phyloP scores from a whole-genome alignment of 768 basidiomycete genomes.

The Boletus rubropictus region DNA sequence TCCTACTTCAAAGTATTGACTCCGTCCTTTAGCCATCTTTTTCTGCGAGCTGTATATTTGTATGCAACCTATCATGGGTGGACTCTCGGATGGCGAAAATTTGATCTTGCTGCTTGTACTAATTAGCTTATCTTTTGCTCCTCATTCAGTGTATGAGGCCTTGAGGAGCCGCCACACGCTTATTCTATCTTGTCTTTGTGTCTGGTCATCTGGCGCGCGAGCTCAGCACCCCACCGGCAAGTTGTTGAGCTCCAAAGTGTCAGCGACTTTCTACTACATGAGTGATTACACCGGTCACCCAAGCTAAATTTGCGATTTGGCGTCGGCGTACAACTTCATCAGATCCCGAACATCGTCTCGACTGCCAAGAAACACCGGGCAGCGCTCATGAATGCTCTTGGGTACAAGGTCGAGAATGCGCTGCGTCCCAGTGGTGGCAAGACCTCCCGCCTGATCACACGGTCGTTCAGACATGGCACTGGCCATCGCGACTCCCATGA shows the following conservation, averaged over 20 bases:
- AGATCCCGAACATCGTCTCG: conserved; percentile 90
- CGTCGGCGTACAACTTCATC: conserved; percentile 69
- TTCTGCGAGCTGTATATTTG: background rate
- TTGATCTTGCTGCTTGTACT: conserved; percentile 15
- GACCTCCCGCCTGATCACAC: conserved; percentile 73
- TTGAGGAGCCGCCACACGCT: background rate
- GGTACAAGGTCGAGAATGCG: conserved; percentile 91
- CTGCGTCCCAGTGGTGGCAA: conserved; percentile 92
- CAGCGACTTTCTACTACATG: conserved; percentile 1
- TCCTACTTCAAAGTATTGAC: background rate
- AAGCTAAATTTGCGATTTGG: conserved; percentile 11
- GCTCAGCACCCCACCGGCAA: too few relatives aligned
- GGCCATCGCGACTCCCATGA: background rate
- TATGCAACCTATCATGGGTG: background rate
- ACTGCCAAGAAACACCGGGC: conserved; percentile 89
- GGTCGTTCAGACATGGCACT: background rate
- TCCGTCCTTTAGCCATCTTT: background rate
- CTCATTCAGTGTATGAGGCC: background rate
- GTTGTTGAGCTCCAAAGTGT: background rate
- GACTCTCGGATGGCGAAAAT: background rate
- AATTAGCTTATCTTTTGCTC: background rate
- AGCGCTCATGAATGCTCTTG: conserved; percentile 83
- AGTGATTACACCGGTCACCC: background rate
- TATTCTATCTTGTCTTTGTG: background rate
- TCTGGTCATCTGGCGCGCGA: background rate